Evolutionary conservation across 345 rosid species (phyloP).

Genomic region (Mercurialis annua): DNA sequence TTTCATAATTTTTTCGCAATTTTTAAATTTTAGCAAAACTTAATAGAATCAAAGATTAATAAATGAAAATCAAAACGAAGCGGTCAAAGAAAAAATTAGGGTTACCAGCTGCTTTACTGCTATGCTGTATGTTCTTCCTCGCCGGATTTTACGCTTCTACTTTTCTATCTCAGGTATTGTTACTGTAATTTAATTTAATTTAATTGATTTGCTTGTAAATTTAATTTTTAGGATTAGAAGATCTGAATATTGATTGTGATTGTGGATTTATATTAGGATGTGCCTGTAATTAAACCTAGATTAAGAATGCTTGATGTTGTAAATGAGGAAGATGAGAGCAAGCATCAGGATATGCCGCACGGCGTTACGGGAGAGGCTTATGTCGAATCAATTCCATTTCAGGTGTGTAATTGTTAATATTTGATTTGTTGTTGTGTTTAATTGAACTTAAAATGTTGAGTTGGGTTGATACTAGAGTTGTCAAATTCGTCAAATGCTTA

Average conservation of each 20-base stretch:
- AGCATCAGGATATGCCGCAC: constrained; percentile 39
- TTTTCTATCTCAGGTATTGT: constrained; percentile 43
- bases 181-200: not conserved
- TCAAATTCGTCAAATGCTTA: not conserved
- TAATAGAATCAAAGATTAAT: not conserved
- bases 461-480: not conserved
- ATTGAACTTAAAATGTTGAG: not conserved
- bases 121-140: constrained; percentile 60
- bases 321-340: constrained; percentile 26
- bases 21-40: not conserved
- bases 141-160: constrained; percentile 59
- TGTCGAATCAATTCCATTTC: constrained; percentile 63
- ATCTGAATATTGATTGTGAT: constrained; percentile 5
- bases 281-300: constrained; percentile 46
- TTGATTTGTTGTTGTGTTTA: not conserved
- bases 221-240: not conserved
- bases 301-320: constrained; percentile 51
- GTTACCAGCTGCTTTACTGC: constrained; percentile 34
- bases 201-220: not conserved
- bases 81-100: constrained; percentile 52
- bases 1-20: not conserved
- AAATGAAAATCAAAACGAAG: constrained; percentile 65
- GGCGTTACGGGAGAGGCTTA: constrained; percentile 65
- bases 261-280: constrained; percentile 40
- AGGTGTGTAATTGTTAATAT: constrained; percentile 34